Evolutionary conservation across 345 rosid genomes (phyloP).

Genomic region (Abelmoschus esculentus): DNA sequence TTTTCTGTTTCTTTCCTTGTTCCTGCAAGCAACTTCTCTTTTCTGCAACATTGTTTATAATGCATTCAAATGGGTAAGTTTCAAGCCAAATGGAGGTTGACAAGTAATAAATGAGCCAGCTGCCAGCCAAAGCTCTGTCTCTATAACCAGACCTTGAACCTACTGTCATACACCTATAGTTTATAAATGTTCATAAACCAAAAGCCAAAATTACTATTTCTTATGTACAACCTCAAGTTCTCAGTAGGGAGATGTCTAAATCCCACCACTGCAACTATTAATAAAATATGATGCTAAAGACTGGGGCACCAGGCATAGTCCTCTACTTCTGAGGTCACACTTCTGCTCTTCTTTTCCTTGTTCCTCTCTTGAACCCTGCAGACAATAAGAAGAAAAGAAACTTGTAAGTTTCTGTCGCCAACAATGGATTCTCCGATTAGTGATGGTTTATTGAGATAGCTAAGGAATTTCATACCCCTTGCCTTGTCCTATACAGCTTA

Average conservation of each 20-base stretch:
- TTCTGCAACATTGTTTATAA: neutral
- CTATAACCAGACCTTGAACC: neutral
- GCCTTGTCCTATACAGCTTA: constrained; percentile 2
- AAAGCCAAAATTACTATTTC: neutral
- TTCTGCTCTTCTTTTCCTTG: constrained; percentile 16
- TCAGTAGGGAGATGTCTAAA: neutral
- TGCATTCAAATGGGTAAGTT: neutral
- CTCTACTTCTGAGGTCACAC: constrained; percentile 26
- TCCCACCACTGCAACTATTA: neutral
- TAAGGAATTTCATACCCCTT: constrained; percentile 6
- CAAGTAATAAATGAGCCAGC: neutral
- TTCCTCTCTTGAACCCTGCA: constrained; percentile 21
- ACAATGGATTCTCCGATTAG: neutral
- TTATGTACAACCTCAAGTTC: neutral
- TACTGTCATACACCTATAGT: neutral
- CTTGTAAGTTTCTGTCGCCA: neutral
- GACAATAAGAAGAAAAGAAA: neutral
- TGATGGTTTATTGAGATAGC: neutral
- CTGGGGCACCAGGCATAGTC: constrained; percentile 32
- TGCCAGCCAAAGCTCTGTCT: neutral
- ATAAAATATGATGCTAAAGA: constrained; percentile 25
- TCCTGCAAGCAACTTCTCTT: neutral
- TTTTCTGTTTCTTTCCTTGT: too few relatives aligned
- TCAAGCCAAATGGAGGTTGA: neutral
- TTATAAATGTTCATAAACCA: neutral